Conservation (phyloP, 768 basidiomycete species). For the Plicaturopsis crispa region DNA sequence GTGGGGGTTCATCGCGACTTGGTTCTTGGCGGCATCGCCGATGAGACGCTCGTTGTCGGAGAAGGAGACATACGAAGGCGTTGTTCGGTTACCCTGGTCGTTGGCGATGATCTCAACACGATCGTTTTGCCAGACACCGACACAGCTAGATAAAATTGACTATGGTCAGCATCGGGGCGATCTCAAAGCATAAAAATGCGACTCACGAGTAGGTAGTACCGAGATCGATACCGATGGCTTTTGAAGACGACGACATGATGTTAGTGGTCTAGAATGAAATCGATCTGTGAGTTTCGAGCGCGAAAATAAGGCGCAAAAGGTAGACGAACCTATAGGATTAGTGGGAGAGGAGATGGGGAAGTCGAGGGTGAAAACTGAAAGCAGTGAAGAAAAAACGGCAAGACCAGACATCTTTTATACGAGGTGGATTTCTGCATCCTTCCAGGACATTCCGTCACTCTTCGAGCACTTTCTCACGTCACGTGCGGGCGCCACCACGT, state of each 20-base stretch:
- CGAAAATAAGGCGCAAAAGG: no score
- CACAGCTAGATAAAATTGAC: slow-evolving; percentile 55
- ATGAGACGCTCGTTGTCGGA: slow-evolving; percentile 94
- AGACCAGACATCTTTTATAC: slow-evolving; percentile 18
- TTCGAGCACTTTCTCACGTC: no score
- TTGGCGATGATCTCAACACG: slow-evolving; percentile 98
- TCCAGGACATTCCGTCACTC: slow-evolving; percentile 24
- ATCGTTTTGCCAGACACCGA: slow-evolving; percentile 99
- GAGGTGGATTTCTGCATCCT: slow-evolving; percentile 17
- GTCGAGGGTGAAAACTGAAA: slow-evolving; percentile 8
- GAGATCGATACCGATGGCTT: slow-evolving; percentile 88
- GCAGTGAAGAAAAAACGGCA: slow-evolving; percentile 8
- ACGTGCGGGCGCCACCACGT: no score
- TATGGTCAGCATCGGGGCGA: slow-evolving; percentile 2
- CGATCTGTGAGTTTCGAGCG: no score
- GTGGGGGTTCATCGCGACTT: slow-evolving; percentile 96
- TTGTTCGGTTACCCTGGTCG: slow-evolving; percentile 92
- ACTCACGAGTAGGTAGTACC: slow-evolving; percentile 90
- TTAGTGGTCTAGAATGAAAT: no score
- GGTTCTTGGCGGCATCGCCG: slow-evolving; percentile 98
- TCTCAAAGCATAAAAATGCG: neutral
- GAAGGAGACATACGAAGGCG: slow-evolving; percentile 94
- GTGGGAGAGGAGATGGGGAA: slow-evolving; percentile 9
- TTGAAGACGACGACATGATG: slow-evolving; percentile 49
- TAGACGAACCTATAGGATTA: no score